Conservation (phyloP, 2,329 filamentous ascomycete species). For the Aspergillus luchuensis region DNA sequence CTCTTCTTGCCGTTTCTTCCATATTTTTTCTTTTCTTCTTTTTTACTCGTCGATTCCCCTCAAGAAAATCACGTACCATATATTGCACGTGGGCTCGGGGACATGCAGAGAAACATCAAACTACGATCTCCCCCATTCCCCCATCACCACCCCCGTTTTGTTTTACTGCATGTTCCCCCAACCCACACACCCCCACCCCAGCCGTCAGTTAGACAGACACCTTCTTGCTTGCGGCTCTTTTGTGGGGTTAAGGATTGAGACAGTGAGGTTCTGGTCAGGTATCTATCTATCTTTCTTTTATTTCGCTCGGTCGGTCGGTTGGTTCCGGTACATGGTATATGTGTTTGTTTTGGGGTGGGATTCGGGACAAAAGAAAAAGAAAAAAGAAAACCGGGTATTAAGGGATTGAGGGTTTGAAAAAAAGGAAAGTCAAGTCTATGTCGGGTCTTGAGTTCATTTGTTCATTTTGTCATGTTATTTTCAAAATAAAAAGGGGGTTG, state of each 20-base stretch:
- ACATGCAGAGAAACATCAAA: not conserved
- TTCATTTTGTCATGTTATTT: not conserved
- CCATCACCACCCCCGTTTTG: not conserved
- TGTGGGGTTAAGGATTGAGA: not conserved
- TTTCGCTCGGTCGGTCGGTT: not conserved
- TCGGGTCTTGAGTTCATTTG: not conserved
- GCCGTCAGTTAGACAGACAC: not conserved
- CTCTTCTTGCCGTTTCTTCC: not conserved
- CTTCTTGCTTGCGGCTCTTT: not conserved
- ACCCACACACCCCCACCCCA: not conserved
- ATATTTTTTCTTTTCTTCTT: not conserved
- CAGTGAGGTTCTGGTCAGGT: constrained; percentile 3
- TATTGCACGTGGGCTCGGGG: too few species aligned
- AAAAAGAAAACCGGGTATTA: not conserved
- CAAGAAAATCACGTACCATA: too few species aligned
- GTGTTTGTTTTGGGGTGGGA: not conserved
- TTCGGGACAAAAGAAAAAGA: not conserved
- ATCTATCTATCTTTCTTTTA: not conserved
- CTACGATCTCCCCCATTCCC: not conserved
- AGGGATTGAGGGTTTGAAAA: not conserved
- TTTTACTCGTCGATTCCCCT: not conserved
- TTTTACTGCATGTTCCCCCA: not conserved
- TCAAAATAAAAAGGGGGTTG: not conserved
- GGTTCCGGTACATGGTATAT: not conserved
- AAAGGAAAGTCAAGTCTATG: not conserved